These are phyloP conservation scores for Plasmodium sp. DNA, from an alignment of 169 alveolate genomes.

Conservation along the genomic window DNA sequence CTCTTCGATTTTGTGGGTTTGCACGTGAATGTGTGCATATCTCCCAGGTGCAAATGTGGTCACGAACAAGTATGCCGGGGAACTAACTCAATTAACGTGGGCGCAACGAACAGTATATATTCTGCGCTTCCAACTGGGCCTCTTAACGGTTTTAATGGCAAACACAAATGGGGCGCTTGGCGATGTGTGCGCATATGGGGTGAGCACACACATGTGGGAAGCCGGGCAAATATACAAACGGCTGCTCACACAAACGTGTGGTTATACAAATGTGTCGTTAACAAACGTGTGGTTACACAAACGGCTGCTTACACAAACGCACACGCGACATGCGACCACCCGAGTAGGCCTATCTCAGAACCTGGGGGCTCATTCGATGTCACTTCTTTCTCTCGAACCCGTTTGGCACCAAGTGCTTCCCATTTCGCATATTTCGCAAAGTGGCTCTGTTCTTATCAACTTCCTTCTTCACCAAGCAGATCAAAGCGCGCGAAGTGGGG, in stretches of 20 bases:
- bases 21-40: not conserved
- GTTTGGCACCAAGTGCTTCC: not conserved
- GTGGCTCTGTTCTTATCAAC: not conserved
- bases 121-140: not conserved
- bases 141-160: not conserved
- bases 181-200: not conserved
- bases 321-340: not conserved
- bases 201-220: not conserved
- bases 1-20: not conserved
- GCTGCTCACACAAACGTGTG: not conserved
- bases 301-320: not conserved
- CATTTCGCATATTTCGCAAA: not conserved
- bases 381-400: not conserved
- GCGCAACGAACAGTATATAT: not conserved
- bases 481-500: not conserved
- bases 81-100: not conserved
- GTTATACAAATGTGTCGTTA: not conserved
- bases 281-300: not conserved
- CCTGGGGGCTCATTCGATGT: not conserved
- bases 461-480: not conserved
- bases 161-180: not conserved
- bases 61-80: not conserved
- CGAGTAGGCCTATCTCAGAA: not conserved
- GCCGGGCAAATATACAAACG: not conserved
- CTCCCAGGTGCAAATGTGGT: not conserved